phyloP scores from a whole-genome alignment of 1,284 basidiomycete genomes.

The Ceratobasidium sp. region DNA sequence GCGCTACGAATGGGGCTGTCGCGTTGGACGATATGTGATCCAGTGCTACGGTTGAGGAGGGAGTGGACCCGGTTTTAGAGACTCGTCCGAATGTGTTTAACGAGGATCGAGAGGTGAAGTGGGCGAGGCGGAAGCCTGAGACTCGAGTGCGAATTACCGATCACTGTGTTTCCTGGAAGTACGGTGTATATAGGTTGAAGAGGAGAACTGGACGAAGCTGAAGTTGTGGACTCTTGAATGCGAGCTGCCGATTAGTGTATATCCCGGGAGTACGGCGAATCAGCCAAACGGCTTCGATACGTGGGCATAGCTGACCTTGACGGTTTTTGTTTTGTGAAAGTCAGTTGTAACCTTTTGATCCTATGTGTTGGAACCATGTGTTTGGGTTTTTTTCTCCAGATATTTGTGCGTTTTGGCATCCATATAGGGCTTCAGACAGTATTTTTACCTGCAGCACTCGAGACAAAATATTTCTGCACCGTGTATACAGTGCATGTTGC shows the following conservation, averaged over 20 bases:
- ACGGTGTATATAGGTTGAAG: conserved; percentile 52
- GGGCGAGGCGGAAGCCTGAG: conserved; percentile 81
- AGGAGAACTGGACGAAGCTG: conserved; percentile 73
- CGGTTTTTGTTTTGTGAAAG: no score
- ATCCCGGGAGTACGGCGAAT: conserved; percentile 91
- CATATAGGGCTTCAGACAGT: conserved; percentile 1
- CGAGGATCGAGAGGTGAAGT: conserved; percentile 77
- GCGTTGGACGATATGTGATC: conserved; percentile 53
- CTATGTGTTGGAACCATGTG: no score
- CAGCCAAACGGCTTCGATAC: conserved; percentile 83
- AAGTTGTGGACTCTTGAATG: conserved; percentile 89
- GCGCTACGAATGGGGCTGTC: conserved; percentile 32
- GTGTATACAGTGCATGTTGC: no score
- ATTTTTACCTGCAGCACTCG: conserved; percentile 19
- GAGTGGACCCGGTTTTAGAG: conserved; percentile 84
- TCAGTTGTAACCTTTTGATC: neutral
- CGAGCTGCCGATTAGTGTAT: conserved; percentile 87
- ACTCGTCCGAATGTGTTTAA: conserved; percentile 87
- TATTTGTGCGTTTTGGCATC: neutral
- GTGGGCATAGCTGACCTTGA: no score
- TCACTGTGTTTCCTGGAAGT: neutral
- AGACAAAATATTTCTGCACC: no score
- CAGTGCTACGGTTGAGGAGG: conserved; percentile 61
- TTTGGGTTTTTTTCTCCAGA: neutral
- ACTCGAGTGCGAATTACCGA: conserved; percentile 78